Conservation (phyloP, 805 yeast genomes). For the Citeromyces nyonsensis region DNA sequence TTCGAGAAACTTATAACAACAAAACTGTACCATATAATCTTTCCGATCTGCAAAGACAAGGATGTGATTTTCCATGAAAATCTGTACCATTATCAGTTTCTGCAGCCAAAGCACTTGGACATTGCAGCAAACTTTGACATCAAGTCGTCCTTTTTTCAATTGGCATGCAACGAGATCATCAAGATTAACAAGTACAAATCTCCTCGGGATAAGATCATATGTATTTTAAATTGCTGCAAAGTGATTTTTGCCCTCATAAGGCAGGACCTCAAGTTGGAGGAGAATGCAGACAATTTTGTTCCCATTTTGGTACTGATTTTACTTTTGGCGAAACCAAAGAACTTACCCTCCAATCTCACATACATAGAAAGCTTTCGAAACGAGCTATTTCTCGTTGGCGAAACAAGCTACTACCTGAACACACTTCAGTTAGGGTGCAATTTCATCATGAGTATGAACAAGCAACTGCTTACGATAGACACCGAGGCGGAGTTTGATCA, state of each 20-base stretch:
- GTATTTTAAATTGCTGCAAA: conserved; percentile 83
- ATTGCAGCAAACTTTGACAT: conserved; percentile 34
- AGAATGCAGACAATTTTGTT: conserved; percentile 89
- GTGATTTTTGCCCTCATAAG: conserved; percentile 80
- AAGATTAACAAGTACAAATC: conserved; percentile 78
- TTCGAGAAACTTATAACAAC: conserved; percentile 89
- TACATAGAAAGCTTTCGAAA: conserved; percentile 80
- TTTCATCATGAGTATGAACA: conserved; percentile 50
- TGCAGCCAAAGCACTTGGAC: conserved; percentile 66
- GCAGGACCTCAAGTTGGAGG: conserved; percentile 31
- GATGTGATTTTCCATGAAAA: conserved; percentile 46
- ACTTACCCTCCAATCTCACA: conserved; percentile 62
- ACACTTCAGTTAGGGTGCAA: conserved; percentile 83
- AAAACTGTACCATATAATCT: conserved; percentile 60
- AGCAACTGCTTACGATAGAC: conserved; percentile 41
- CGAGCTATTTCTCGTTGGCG: conserved; percentile 67
- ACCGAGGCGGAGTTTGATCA: conserved; percentile 40
- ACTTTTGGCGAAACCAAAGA: conserved; percentile 46
- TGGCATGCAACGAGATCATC: conserved; percentile 60
- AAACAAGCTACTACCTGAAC: conserved; percentile 80
- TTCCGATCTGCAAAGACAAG: conserved; percentile 47
- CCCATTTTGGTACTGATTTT: conserved; percentile 76
- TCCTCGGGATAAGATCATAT: conserved; percentile 88
- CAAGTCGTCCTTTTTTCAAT: conserved; percentile 35
- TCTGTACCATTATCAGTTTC: conserved; percentile 27